Evolutionary conservation across 495 filamentous ascomycete species (phyloP).

Genomic region (Oidiodendron maius): DNA sequence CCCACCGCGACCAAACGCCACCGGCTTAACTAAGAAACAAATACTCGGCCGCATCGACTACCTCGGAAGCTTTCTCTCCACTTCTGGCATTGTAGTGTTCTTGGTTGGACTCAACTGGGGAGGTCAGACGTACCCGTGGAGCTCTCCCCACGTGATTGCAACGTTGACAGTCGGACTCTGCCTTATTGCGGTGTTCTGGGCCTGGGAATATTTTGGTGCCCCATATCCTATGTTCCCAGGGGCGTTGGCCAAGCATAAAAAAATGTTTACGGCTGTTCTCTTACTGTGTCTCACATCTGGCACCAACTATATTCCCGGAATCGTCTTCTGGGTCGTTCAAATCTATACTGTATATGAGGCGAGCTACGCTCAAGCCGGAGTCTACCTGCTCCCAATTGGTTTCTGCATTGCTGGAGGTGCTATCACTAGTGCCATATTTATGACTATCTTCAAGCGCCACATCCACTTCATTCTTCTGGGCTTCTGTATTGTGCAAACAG

Average conservation of each 20-base stretch:
- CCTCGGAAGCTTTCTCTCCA: neutral
- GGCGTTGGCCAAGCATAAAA: neutral
- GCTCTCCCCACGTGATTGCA: conserved; percentile 37
- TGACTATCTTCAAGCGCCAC: neutral
- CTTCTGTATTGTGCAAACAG: neutral
- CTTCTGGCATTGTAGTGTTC: neutral
- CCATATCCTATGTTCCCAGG: neutral
- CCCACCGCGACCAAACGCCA: neutral
- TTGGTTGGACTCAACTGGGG: conserved; percentile 26
- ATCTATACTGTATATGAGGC: neutral
- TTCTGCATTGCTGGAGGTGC: neutral
- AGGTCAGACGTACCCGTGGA: conserved; percentile 42
- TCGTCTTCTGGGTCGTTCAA: neutral
- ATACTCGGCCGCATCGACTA: neutral
- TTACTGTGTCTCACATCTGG: neutral
- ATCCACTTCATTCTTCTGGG: neutral
- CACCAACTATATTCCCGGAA: neutral
- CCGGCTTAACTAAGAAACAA: neutral
- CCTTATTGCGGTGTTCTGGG: conserved; percentile 33
- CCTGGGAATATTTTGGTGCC: conserved; percentile 19
- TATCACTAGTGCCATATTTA: neutral
- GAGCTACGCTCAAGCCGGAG: neutral
- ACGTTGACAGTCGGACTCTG: conserved; percentile 37
- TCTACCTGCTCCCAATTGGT: neutral
- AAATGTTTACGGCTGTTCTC: neutral